These are phyloP conservation scores for Fusarium musae DNA, from an alignment of 2,329 filamentous ascomycete species.

Conservation along the genomic window DNA sequence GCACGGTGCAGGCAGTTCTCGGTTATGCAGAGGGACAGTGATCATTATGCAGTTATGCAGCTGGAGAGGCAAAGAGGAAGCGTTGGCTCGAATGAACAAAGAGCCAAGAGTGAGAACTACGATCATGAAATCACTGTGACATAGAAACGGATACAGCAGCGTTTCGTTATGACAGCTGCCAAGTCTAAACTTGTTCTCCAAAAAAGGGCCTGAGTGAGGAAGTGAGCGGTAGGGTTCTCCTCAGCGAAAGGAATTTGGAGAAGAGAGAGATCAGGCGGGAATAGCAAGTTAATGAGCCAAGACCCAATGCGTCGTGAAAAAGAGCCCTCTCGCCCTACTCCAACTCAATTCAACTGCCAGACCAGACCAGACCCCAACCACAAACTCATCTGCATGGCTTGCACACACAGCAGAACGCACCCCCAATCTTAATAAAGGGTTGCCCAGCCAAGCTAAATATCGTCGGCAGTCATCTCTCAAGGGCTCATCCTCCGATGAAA, in stretches of 20 bases:
- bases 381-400: neutral
- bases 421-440: neutral
- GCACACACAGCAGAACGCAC: neutral
- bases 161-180: conserved; percentile 23
- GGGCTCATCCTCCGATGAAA: neutral
- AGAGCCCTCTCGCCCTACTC: neutral
- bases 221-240: conserved; percentile 28
- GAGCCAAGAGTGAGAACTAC: neutral
- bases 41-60: neutral
- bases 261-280: conserved; percentile 15
- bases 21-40: neutral
- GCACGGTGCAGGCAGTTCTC: neutral
- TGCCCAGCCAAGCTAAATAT: conserved; percentile 21
- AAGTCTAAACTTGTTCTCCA: conserved; percentile 31
- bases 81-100: neutral
- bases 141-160: neutral
- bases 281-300: conserved; percentile 1
- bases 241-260: conserved; percentile 36
- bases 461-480: conserved; percentile 14
- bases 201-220: conserved; percentile 2
- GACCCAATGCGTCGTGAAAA: neutral
- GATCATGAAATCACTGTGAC: conserved; percentile 19
- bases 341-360: neutral
- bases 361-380: neutral
- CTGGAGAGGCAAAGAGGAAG: neutral